phyloP scores from a whole-genome alignment of 140 eudicot species.

The Anethum foeniculum region DNA sequence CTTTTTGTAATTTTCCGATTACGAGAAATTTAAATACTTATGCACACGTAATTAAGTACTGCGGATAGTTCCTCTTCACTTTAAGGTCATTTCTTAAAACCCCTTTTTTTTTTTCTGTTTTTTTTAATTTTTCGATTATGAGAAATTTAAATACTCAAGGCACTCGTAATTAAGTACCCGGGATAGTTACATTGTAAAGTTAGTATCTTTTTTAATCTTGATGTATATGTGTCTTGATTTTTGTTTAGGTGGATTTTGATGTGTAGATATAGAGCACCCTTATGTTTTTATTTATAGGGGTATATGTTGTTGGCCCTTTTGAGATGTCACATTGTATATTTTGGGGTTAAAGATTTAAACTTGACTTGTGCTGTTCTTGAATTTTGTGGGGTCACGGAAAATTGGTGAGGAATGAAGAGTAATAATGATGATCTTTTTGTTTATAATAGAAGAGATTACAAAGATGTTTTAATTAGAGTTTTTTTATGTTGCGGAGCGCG shows the following conservation, averaged over 20 bases:
- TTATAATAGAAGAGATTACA: background rate
- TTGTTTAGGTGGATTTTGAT: background rate
- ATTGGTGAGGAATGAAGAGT: background rate
- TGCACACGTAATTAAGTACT: too few relatives aligned
- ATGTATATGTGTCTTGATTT: background rate
- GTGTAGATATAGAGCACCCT: background rate
- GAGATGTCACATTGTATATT: background rate
- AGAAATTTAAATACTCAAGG: too few relatives aligned
- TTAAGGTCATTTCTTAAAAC: too few relatives aligned
- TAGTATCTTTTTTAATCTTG: background rate
- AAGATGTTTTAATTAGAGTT: background rate
- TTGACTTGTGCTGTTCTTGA: background rate
- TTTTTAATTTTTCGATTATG: too few relatives aligned
- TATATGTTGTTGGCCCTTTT: background rate
- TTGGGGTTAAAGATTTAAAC: background rate
- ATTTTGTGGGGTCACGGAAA: background rate
- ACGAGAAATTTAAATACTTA: too few relatives aligned
- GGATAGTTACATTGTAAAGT: background rate
- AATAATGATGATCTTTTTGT: background rate
- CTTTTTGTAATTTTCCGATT: too few relatives aligned
- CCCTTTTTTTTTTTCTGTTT: too few relatives aligned
- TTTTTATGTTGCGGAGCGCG: background rate
- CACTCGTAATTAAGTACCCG: too few relatives aligned
- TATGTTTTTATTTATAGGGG: background rate
- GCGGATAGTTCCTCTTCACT: too few relatives aligned